Percentiles rank a stretch among this genome's conserved stretches.
Conservation (phyloP, 2,329 filamentous ascomycete genomes). For the Fusarium buharicum region DNA sequence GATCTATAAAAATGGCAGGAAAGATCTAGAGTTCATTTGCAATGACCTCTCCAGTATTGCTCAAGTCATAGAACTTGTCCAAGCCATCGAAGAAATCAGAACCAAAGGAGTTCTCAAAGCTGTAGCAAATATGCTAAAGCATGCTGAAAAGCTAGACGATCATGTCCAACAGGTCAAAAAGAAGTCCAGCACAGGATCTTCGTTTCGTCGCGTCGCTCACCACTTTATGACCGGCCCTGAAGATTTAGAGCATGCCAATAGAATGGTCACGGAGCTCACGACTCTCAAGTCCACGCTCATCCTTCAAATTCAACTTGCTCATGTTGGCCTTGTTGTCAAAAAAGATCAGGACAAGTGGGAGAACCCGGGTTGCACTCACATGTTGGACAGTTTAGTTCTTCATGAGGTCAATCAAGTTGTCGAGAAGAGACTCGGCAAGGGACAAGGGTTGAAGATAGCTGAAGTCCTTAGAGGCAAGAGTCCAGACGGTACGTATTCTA, state of each 20-base stretch:
- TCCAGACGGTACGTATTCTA: no score
- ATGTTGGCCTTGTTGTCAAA: neutral
- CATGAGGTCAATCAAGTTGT: slow-evolving; percentile 2
- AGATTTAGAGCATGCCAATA: neutral
- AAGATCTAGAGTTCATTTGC: neutral
- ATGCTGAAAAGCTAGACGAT: slow-evolving; percentile 1
- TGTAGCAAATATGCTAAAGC: neutral
- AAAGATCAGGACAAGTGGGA: neutral
- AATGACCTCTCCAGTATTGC: neutral
- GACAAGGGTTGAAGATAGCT: no score
- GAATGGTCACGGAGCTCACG: slow-evolving; percentile 1
- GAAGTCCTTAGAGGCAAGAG: no score
- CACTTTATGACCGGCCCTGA: slow-evolving; percentile 10
- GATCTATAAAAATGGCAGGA: neutral
- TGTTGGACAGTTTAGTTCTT: slow-evolving; percentile 1
- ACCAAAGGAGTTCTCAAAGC: slow-evolving; percentile 2
- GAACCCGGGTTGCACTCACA: neutral
- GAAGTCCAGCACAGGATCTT: neutral
- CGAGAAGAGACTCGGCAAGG: slow-evolving; percentile 7
- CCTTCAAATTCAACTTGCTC: slow-evolving; percentile 6
- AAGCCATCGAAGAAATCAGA: neutral
- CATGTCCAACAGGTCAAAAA: slow-evolving; percentile 1
- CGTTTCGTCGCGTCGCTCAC: neutral
- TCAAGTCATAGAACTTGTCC: slow-evolving; percentile 8
- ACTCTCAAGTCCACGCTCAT: slow-evolving; percentile 4